Evolutionary conservation across 805 yeast species (phyloP), one percentile per base, ranked within the genome.

Genomic region (Teunomyces funiuensis): DNA sequence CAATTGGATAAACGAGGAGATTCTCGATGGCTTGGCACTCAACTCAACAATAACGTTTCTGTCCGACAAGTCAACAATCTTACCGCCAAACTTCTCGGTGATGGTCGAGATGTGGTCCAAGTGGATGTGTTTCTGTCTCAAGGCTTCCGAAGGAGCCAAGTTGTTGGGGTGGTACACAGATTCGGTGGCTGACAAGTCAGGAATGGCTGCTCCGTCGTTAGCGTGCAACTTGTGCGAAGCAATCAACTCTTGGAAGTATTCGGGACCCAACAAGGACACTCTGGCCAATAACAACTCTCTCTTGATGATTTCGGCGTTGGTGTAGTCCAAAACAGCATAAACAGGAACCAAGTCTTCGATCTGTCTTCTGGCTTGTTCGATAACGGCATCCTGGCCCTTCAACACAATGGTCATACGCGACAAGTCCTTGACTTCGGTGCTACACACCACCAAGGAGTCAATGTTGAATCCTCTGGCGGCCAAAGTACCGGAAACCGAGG

Each of bases 391-490:
- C 65, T 88, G 95, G 47, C 98, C 99, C 43, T 82, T 83, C 55
- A 93, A 73, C 8, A 88, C 96, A 54, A 93, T 88, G 6, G 99
- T 93, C 99, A 93, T 93, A 63, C 99, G 79, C 22, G 96, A 87
- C 53, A 93, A 76, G 61, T 93, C 97, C 65, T 84, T 82, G 45
- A 93, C 97, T 64, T 91, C 98, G 28, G 99, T 93, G 71, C 83
- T 87, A 63, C 97, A 91, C 36, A 93, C 99, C 44, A 93, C 97
- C 50, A 93, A 76, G 8, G 98, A 91, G 65, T 93, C 99, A 58
- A 93, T 93, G 72, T 93, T 93, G 80, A 93, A 93, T 13, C 99
- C 99, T 65, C 99, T 79, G 28, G 97, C 98, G 28, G 99, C 99
- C 52, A 93, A 76, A 40, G 96, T 89, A 41, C 97, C 97, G 5